These are phyloP conservation scores for Knoxia roxburghii DNA, from an alignment of 257 asterid species.

Conservation along the genomic window DNA sequence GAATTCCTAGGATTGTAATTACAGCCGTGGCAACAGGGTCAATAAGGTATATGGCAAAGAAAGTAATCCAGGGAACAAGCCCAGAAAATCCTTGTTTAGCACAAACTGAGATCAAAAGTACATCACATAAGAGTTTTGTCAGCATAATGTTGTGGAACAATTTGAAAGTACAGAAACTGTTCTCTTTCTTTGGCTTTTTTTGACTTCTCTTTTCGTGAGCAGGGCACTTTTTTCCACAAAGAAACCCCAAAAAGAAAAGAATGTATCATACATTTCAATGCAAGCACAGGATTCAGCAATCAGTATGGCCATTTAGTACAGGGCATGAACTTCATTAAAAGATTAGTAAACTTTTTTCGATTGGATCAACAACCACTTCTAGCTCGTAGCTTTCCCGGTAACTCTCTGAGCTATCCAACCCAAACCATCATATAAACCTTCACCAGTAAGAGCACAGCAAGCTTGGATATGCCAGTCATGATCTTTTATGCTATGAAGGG, in stretches of 20 bases:
- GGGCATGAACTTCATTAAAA: background rate
- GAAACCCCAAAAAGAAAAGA: conserved; percentile 5
- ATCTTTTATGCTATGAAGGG: conserved; percentile 94
- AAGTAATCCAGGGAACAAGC: no score
- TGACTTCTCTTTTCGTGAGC: background rate
- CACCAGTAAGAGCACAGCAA: conserved; percentile 91
- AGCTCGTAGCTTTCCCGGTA: conserved; percentile 72
- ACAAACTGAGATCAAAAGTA: background rate
- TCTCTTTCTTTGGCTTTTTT: background rate
- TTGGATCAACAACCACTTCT: conserved; percentile 24
- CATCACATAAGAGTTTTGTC: background rate
- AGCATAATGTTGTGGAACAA: conserved; percentile 1
- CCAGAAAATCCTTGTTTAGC: background rate
- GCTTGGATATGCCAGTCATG: conserved; percentile 99
- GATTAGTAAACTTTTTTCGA: background rate
- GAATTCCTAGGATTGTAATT: no score
- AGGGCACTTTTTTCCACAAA: background rate
- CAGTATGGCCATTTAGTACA: background rate
- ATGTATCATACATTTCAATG: conserved; percentile 3
- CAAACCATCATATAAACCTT: conserved; percentile 89
- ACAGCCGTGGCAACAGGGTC: no score
- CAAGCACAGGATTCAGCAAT: background rate
- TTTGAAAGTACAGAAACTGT: conserved; percentile 8
- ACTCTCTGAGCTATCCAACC: conserved; percentile 97
- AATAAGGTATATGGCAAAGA: no score